Evolutionary conservation across 345 rosid species (phyloP).

Genomic region (Citrus trifoliata): DNA sequence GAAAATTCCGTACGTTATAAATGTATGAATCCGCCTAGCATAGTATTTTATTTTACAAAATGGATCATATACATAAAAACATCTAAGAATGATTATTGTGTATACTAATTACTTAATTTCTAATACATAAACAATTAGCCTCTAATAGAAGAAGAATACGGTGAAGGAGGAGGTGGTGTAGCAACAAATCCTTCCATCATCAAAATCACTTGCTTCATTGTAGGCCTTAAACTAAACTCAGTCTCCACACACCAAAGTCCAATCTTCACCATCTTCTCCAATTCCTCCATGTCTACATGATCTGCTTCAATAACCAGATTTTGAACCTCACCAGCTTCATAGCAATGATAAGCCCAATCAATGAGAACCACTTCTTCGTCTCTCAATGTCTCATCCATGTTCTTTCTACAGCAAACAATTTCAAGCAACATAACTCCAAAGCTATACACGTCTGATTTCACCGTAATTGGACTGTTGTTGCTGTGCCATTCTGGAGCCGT

Average conservation of each 20-base stretch:
- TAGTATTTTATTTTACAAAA: too few species aligned
- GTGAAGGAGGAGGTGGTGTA: neutral
- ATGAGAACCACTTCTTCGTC: neutral
- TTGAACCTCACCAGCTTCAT: neutral
- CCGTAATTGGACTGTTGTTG: neutral
- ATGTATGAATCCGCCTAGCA: too few species aligned
- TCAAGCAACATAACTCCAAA: neutral
- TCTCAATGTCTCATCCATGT: neutral
- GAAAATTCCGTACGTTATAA: too few species aligned
- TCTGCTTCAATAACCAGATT: neutral
- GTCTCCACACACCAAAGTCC: neutral
- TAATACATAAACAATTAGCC: too few species aligned
- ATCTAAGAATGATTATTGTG: too few species aligned
- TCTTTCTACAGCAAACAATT: conserved; percentile 8
- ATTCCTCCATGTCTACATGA: neutral
- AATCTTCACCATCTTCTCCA: neutral
- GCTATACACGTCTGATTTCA: conserved; percentile 9
- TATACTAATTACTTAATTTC: too few species aligned
- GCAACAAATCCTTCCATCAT: neutral
- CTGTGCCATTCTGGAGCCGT: conserved; percentile 11
- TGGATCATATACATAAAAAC: too few species aligned
- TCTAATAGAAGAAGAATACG: neutral
- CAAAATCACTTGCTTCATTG: neutral
- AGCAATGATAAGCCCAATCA: conserved; percentile 3
- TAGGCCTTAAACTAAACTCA: neutral